These are phyloP conservation scores for Gastrolobium villosum DNA, from an alignment of 306 rosid species.

Conservation along the genomic window DNA sequence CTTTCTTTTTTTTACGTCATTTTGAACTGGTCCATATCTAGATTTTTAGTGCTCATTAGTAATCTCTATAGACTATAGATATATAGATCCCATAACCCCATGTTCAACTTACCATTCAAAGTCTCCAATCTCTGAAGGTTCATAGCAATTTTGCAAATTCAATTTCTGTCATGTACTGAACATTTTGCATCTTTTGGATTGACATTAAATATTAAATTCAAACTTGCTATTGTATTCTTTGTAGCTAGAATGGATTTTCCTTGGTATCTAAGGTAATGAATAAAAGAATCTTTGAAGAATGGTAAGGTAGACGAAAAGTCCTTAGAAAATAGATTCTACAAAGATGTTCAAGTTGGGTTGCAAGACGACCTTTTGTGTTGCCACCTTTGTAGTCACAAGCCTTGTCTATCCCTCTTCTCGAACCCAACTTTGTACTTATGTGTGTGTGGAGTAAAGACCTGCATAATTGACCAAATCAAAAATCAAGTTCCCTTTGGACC, in stretches of 20 bases:
- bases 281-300: background rate
- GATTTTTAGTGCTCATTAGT: background rate
- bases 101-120: slow-evolving; percentile 15
- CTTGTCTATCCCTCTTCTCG: background rate
- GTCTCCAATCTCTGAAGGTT: slow-evolving; percentile 7
- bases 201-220: background rate
- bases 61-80: background rate
- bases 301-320: background rate
- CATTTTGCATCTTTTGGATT: background rate
- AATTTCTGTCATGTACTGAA: background rate
- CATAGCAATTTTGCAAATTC: background rate
- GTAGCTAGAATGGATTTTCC: background rate
- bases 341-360: background rate
- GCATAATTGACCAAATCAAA: slow-evolving; percentile 43
- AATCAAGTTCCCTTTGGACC: background rate
- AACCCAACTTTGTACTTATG: background rate
- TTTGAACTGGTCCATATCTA: slow-evolving; percentile 27
- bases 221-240: background rate
- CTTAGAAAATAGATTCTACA: background rate
- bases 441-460: slow-evolving; percentile 28
- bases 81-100: background rate
- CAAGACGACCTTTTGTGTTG: background rate
- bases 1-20: background rate
- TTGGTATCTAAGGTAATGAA: background rate
- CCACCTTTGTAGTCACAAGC: background rate